Base-by-base conservation (phyloP, 805 yeast genomes). In the Barnettozyma salicaria region DNA sequence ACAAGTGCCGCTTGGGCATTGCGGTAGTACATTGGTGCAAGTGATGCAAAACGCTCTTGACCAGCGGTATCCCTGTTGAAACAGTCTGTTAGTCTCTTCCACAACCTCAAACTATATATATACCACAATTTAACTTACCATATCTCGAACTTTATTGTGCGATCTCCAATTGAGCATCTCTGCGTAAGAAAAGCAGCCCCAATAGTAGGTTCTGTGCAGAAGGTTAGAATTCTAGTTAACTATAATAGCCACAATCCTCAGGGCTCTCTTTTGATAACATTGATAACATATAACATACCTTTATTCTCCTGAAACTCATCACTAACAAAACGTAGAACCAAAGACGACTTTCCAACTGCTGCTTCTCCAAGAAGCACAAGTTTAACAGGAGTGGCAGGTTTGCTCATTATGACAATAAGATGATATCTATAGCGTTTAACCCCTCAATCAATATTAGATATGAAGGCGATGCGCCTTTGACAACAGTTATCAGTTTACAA, bases 171-270 rank as follows among this genome's bases (percentile, higher is more conserved):
- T 17, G 85, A 77, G 56, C 96, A 89, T 55, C 94, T 78, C 59
- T 90, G 97, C 26, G 98, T 90, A 40, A 90, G 67, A 56, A 90
- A 90, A 4, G 97, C 97, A 5, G 98, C 98, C 12, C 98, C 98
- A 50, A 90, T 90, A 3, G 98, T 90, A 17, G 97, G 97, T 55
- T 90, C 97, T 59, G 33, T 28, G 10, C 4, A 24, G 5, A 25
- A 27, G 16, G 48, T 43, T 42, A 42, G 49, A 42, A 22, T 24
- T 19, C 20, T 16, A n/a, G n/a, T n/a, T n/a, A n/a, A n/a, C n/a
- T n/a, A n/a, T n/a, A n/a, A n/a, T n/a, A n/a, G n/a, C n/a, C n/a
- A n/a, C n/a, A n/a, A n/a, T n/a, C n/a, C n/a, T n/a, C n/a, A n/a
- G n/a, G n/a, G n/a, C n/a, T 30, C 21, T 25, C 26, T 7, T 7